phyloP scores from a whole-genome alignment of 2,329 filamentous ascomycete species.

The Epichloe festucae region DNA sequence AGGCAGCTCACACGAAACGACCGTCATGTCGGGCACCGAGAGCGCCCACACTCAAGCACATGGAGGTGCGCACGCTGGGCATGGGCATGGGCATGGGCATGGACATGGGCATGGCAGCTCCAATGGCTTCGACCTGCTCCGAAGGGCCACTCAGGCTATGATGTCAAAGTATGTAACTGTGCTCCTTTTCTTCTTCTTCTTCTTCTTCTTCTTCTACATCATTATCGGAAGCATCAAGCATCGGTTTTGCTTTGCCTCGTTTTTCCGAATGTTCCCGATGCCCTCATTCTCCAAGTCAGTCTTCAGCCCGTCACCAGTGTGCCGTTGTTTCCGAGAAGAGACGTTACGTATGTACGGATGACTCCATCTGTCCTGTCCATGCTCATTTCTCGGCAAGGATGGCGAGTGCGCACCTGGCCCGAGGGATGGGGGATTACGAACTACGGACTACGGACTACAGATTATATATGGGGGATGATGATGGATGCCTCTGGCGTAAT shows the following conservation, averaged over 20 bases:
- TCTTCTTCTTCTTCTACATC: too few relatives aligned
- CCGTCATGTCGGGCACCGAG: constrained; percentile 38
- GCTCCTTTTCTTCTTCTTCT: background rate
- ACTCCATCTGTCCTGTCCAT: too few relatives aligned
- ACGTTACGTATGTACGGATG: background rate
- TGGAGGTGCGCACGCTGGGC: constrained; percentile 10
- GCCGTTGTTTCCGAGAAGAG: background rate
- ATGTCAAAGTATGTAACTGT: constrained; percentile 44
- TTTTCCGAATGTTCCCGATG: background rate
- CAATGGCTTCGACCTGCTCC: constrained; percentile 42
- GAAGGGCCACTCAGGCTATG: constrained; percentile 49
- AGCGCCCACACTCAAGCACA: constrained; percentile 13
- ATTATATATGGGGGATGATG: background rate
- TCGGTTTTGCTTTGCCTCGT: too few relatives aligned
- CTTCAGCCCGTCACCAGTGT: background rate
- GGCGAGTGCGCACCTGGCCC: background rate
- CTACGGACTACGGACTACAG: too few relatives aligned
- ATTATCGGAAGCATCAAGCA: too few relatives aligned
- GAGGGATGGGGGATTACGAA: background rate
- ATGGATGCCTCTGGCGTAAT: background rate
- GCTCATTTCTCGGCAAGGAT: background rate
- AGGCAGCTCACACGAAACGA: background rate
- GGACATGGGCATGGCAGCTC: constrained; percentile 14
- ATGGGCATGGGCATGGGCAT: background rate
- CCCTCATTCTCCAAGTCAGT: background rate